phyloP scores from a whole-genome alignment of 2,329 filamentous ascomycete species.

The Xylaria multiplex region DNA sequence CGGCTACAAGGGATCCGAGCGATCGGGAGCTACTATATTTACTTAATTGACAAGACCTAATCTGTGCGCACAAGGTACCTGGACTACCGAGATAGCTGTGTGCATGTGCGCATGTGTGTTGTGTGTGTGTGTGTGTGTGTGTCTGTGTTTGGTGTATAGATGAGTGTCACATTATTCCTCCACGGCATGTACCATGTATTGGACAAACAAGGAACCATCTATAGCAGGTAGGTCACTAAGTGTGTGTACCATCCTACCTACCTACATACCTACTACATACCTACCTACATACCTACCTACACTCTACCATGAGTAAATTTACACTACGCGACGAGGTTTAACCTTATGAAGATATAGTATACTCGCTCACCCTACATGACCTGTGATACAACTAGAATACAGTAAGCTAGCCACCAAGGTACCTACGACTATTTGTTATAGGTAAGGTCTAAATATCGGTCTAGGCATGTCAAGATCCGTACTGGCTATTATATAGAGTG shows the following conservation, averaged over 20 bases:
- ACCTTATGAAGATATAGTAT: neutral
- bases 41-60: slow-evolving; percentile 7
- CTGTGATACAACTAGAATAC: slow-evolving; percentile 10
- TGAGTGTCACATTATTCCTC: neutral
- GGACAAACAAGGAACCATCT: neutral
- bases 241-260: too few relatives aligned
- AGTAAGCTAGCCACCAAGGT: slow-evolving; percentile 28
- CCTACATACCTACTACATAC: too few relatives aligned
- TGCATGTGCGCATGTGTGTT: too few relatives aligned
- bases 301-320: too few relatives aligned
- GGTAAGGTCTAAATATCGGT: neutral
- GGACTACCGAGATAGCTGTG: neutral
- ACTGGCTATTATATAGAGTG: neutral
- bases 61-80: slow-evolving; percentile 1
- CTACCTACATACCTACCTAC: too few relatives aligned
- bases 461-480: neutral
- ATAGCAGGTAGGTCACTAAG: neutral
- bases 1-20: slow-evolving; percentile 30
- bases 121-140: too few relatives aligned
- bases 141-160: neutral
- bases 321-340: neutral
- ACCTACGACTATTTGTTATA: slow-evolving; percentile 2
- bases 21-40: slow-evolving; percentile 30
- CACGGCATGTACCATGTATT: neutral
- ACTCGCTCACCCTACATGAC: slow-evolving; percentile 4